phyloP scores from a whole-genome alignment of 2,329 filamentous ascomycete genomes.

The Drechmeria coniospora region DNA sequence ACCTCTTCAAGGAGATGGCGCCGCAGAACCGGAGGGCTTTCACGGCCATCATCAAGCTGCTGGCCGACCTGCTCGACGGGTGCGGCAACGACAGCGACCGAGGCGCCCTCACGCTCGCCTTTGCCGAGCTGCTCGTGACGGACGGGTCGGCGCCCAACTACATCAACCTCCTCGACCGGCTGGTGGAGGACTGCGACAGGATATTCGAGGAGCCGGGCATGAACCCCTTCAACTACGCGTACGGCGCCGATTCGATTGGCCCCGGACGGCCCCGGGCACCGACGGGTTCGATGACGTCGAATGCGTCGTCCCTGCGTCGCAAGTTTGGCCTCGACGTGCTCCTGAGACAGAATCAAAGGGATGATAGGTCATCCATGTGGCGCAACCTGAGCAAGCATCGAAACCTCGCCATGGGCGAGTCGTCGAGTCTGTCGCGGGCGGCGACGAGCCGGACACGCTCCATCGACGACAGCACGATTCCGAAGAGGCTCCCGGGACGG shows the following conservation, averaged over 20 bases:
- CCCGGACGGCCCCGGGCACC: constrained; percentile 46
- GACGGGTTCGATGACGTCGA: constrained; percentile 66
- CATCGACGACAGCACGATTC: constrained; percentile 49
- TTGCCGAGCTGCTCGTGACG: constrained; percentile 71
- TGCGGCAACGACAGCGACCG: constrained; percentile 85
- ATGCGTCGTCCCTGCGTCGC: constrained; percentile 69
- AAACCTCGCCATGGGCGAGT: constrained; percentile 41
- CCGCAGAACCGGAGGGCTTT: constrained; percentile 64
- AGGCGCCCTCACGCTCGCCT: constrained; percentile 73
- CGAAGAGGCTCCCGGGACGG: constrained; percentile 22
- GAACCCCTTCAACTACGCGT: constrained; percentile 21
- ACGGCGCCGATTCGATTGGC: constrained; percentile 42
- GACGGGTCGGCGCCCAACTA: constrained; percentile 67
- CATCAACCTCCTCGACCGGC: constrained; percentile 73
- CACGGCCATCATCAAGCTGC: constrained; percentile 65
- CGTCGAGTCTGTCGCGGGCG: constrained; percentile 49
- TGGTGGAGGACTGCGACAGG: constrained; percentile 77
- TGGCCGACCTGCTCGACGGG: constrained; percentile 76
- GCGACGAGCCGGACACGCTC: constrained; percentile 59
- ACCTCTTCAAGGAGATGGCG: constrained; percentile 49
- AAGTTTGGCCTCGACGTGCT: constrained; percentile 70
- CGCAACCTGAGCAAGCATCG: constrained; percentile 77
- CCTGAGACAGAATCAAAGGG: constrained; percentile 65
- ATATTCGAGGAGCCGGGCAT: constrained; percentile 57
- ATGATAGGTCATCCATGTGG: constrained; percentile 65